phyloP scores from a whole-genome alignment of 768 basidiomycete genomes.

The Rubroboletus satanas region DNA sequence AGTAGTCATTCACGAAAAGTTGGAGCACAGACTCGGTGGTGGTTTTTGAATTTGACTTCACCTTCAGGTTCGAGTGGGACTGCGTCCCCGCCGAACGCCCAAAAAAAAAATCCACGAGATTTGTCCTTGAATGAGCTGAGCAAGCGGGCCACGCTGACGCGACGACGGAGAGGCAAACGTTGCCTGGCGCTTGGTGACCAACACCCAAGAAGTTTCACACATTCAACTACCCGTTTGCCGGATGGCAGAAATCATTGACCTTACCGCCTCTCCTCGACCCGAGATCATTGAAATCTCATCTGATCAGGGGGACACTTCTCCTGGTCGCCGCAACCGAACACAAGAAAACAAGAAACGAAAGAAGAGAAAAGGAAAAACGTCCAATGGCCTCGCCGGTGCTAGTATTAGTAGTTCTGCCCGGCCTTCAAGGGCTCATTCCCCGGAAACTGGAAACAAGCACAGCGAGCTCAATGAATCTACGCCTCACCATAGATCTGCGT shows the following conservation, averaged over 20 bases:
- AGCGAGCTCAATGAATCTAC: conserved; percentile 3
- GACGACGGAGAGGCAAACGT: no score
- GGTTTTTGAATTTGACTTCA: background rate
- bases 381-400: conserved; percentile 16
- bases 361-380: conserved; percentile 25
- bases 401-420: conserved; percentile 15
- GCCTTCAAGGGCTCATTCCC: conserved; percentile 21
- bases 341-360: conserved; percentile 23
- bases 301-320: conserved; percentile 14
- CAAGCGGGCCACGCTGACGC: no score
- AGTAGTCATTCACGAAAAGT: background rate
- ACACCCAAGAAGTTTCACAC: background rate
- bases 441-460: conserved; percentile 5
- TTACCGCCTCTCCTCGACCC: conserved; percentile 28
- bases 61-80: background rate
- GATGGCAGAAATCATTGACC: conserved; percentile 34
- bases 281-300: conserved; percentile 33
- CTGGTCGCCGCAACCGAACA: conserved; percentile 1
- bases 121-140: no score
- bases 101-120: background rate
- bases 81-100: background rate
- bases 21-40: background rate
- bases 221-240: background rate
- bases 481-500: conserved; percentile 38
- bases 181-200: background rate